Percentiles rank a stretch among this genome's conserved stretches.
phyloP scores from a whole-genome alignment of 75 land plant genomes.

The Cryptomeria japonica region DNA sequence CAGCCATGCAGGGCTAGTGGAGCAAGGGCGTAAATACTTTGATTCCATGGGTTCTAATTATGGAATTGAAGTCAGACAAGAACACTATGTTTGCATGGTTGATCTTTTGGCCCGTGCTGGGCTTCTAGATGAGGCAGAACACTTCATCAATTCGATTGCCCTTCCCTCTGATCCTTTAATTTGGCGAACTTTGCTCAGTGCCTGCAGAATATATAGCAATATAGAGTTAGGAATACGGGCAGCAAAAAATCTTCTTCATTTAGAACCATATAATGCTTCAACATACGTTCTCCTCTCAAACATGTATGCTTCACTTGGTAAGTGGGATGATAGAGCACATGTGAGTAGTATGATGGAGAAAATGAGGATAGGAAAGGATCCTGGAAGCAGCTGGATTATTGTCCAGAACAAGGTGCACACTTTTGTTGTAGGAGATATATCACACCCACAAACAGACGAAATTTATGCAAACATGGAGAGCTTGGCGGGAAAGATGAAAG shows the following conservation, averaged over 20 bases:
- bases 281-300: slow-evolving; percentile 23
- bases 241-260: slow-evolving; percentile 7
- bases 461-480: slow-evolving; percentile 13
- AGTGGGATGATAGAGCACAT: slow-evolving; percentile 23
- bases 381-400: slow-evolving; percentile 21
- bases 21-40: slow-evolving; percentile 4
- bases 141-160: slow-evolving; percentile 9
- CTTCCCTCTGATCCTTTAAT: slow-evolving; percentile 2
- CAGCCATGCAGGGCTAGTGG: slow-evolving; percentile 27
- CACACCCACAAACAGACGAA: not conserved
- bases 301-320: slow-evolving; percentile 28
- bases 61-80: not conserved
- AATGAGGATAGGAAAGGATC: slow-evolving; percentile 12
- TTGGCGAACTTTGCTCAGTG: slow-evolving; percentile 15
- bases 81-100: slow-evolving; percentile 14
- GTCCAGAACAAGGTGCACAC: slow-evolving; percentile 18
- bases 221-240: not conserved
- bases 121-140: slow-evolving; percentile 6
- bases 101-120: slow-evolving; percentile 19
- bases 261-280: not conserved
- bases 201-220: slow-evolving; percentile 15
- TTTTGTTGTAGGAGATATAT: not conserved
- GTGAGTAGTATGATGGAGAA: slow-evolving; percentile 17
- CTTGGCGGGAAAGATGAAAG: slow-evolving; percentile 12
- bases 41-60: slow-evolving; percentile 12